Conservation (phyloP, 345 rosid genomes). For the Mallotus nudiflorus region DNA sequence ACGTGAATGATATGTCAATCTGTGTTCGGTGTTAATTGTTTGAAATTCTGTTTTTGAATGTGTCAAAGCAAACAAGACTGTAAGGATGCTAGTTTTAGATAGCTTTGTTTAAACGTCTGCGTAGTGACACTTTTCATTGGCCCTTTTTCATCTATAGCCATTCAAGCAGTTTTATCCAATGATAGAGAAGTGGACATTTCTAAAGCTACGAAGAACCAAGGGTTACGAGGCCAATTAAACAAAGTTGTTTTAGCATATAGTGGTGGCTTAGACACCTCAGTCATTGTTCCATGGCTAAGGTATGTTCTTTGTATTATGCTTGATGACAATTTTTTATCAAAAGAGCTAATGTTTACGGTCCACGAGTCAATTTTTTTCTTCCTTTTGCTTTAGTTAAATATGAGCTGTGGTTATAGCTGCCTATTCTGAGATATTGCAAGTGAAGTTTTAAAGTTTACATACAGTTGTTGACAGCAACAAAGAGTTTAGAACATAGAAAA, state of each 20-base stretch:
- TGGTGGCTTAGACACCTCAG: constrained; percentile 97
- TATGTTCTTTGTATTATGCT: constrained; percentile 29
- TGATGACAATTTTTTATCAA: constrained; percentile 2
- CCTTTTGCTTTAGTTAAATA: no score
- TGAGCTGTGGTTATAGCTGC: no score
- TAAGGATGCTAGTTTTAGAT: neutral
- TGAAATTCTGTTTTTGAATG: no score
- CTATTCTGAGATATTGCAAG: no score
- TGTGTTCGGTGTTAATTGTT: no score
- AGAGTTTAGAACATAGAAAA: no score
- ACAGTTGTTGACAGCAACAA: no score
- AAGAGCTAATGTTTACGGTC: neutral
- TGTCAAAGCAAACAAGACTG: no score
- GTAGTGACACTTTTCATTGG: neutral
- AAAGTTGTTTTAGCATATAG: constrained; percentile 96
- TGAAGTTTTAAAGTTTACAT: no score
- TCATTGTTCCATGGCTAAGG: constrained; percentile 98
- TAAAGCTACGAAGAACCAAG: constrained; percentile 33
- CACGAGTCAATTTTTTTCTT: no score
- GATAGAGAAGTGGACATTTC: constrained; percentile 33
- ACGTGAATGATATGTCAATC: no score
- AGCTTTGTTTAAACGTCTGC: neutral
- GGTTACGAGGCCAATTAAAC: constrained; percentile 75
- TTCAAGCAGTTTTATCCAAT: constrained; percentile 56
- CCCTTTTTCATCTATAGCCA: constrained; percentile 35